Conservation (phyloP, 306 rosid genomes). For the Oemleria cerasiformis region DNA sequence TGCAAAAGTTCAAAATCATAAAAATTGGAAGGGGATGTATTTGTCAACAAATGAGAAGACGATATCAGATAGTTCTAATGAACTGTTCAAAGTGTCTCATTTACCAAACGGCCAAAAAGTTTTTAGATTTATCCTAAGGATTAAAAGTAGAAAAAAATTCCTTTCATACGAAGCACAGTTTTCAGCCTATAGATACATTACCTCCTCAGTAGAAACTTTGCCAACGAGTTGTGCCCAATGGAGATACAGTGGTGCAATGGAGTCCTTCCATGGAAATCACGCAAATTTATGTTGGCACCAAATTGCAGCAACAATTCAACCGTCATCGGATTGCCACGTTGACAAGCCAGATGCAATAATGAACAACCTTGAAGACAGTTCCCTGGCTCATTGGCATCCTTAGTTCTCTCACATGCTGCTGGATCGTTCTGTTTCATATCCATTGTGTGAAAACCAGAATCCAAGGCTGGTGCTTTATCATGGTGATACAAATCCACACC, state of each 20-base stretch:
- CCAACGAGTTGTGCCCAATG: conserved; percentile 59
- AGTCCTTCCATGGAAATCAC: conserved; percentile 87
- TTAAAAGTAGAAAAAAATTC: not conserved
- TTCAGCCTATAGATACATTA: conserved; percentile 23
- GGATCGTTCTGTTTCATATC: conserved; percentile 53
- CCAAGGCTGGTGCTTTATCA: conserved; percentile 32
- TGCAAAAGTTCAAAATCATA: not conserved
- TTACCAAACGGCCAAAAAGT: not conserved
- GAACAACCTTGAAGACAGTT: conserved; percentile 78
- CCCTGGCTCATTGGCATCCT: conserved; percentile 43
- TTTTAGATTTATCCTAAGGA: not conserved
- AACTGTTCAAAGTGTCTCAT: not conserved
- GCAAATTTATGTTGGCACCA: conserved; percentile 73
- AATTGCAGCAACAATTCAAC: conserved; percentile 87
- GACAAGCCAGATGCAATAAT: conserved; percentile 82
- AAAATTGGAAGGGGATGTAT: not conserved
- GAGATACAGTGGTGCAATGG: conserved; percentile 90
- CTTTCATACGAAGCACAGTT: not conserved
- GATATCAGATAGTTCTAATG: not conserved
- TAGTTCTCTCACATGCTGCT: conserved; percentile 42
- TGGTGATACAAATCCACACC: conserved; percentile 29
- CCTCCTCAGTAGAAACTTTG: conserved; percentile 88
- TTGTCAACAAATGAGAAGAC: not conserved
- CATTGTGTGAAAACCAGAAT: conserved; percentile 2
- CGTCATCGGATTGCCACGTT: conserved; percentile 58